phyloP scores from a whole-genome alignment of 2,329 filamentous ascomycete genomes.

The Alternaria gaisen region DNA sequence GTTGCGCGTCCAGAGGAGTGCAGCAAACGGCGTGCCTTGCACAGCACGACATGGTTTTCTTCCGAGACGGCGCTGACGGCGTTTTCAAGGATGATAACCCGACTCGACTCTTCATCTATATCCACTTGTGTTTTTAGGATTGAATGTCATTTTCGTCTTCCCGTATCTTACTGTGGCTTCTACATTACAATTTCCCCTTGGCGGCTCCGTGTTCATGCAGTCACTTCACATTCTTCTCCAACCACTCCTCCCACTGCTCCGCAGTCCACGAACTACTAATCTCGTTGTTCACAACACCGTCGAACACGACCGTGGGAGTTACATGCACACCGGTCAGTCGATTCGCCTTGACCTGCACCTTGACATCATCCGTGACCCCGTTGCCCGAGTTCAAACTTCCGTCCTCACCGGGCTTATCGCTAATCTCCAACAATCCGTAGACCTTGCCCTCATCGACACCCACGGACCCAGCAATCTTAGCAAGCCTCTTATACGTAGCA shows the following conservation, averaged over 20 bases:
- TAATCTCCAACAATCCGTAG: conserved; percentile 73
- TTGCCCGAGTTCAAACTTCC: conserved; percentile 82
- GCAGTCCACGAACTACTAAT: conserved; percentile 81
- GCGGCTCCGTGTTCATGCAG: conserved; percentile 14
- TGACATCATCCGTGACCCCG: conserved; percentile 82
- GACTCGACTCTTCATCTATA: conserved; percentile 7
- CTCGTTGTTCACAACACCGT: conserved; percentile 81
- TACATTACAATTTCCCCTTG: neutral
- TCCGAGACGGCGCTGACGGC: conserved; percentile 3
- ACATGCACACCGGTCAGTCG: conserved; percentile 86
- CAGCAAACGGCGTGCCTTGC: conserved; percentile 11
- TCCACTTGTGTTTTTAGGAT: conserved; percentile 4
- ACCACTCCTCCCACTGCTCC: conserved; percentile 87
- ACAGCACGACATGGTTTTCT: conserved; percentile 4
- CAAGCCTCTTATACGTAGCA: conserved; percentile 80
- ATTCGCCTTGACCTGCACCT: conserved; percentile 81
- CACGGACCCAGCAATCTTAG: conserved; percentile 73
- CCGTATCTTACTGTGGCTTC: neutral
- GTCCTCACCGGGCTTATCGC: conserved; percentile 71
- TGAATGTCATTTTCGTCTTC: neutral
- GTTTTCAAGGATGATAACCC: conserved; percentile 8
- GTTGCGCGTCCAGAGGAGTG: neutral
- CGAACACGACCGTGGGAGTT: conserved; percentile 87
- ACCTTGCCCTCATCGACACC: conserved; percentile 77
- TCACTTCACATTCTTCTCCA: conserved; percentile 71